Percentiles rank a stretch among this genome's conserved stretches.
These are phyloP conservation scores for Senna siamea DNA, from an alignment of 306 rosid genomes.

Conservation along the genomic window DNA sequence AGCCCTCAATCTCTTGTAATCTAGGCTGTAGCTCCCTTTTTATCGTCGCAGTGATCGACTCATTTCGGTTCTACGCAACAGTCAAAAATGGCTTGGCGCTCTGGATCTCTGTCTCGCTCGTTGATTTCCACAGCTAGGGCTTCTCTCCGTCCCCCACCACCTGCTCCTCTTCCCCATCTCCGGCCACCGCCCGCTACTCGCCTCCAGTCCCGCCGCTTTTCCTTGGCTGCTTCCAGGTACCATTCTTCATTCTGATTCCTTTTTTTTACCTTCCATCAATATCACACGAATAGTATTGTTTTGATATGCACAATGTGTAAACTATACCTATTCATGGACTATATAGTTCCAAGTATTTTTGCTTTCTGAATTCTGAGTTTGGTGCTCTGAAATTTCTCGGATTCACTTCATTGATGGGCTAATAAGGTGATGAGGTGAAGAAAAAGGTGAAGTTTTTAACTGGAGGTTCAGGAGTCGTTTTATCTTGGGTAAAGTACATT, in stretches of 20 bases:
- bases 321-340: background rate
- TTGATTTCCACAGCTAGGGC: conserved; percentile 51
- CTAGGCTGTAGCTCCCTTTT: background rate
- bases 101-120: conserved; percentile 61
- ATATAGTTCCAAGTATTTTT: background rate
- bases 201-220: conserved; percentile 48
- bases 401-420: background rate
- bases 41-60: background rate
- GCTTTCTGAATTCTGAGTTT: background rate
- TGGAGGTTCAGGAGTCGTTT: no score
- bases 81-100: conserved; percentile 51
- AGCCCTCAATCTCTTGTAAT: conserved; percentile 37
- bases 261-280: background rate
- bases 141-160: conserved; percentile 52
- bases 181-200: conserved; percentile 57
- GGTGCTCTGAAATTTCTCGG: background rate
- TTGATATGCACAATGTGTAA: background rate
- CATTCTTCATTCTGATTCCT: background rate
- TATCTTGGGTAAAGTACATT: no score
- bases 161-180: conserved; percentile 51
- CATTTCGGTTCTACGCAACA: background rate
- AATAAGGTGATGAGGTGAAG: background rate
- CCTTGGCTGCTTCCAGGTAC: conserved; percentile 71
- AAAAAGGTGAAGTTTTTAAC: no score
- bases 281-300: background rate